Percentiles rank a stretch among this genome's conserved stretches.
phyloP scores from a whole-genome alignment of 108 stramenopile genomes.

The Aureococcus anophagefferens region DNA sequence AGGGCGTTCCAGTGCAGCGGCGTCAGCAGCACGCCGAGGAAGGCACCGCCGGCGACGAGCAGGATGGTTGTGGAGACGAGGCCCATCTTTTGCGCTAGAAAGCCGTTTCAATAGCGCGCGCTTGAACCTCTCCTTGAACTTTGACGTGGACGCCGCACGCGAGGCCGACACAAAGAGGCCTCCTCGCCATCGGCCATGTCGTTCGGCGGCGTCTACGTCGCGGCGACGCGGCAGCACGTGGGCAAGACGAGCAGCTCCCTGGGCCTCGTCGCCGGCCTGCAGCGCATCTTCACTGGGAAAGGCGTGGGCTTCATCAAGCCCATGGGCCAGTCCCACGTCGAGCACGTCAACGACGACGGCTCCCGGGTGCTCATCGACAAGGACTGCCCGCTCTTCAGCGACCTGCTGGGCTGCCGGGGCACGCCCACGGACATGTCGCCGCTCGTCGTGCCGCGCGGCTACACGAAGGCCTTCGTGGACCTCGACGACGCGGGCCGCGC shows the following conservation, averaged over 20 bases:
- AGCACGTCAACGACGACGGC: background rate
- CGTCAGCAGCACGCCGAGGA: too few species aligned
- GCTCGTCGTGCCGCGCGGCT: slow-evolving; percentile 7
- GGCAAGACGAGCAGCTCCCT: slow-evolving; percentile 15
- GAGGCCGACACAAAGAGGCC: too few species aligned
- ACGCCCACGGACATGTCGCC: slow-evolving; percentile 9
- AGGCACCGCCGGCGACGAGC: too few species aligned
- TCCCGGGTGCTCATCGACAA: slow-evolving; percentile 10
- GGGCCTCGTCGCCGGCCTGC: slow-evolving; percentile 12
- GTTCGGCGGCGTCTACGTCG: too few species aligned
- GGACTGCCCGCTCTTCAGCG: slow-evolving; percentile 15
- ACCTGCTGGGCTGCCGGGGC: slow-evolving; percentile 3
- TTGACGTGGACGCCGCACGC: too few species aligned
- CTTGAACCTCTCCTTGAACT: too few species aligned
- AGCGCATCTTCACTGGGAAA: background rate
- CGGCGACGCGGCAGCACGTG: slow-evolving; percentile 19
- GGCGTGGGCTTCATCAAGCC: slow-evolving; percentile 18
- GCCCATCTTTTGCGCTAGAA: too few species aligned
- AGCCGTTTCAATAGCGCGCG: too few species aligned
- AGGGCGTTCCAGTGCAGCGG: too few species aligned
- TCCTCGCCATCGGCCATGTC: too few species aligned
- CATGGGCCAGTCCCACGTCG: slow-evolving; percentile 11
- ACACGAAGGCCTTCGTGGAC: slow-evolving; percentile 14
- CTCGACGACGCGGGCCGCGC: background rate
- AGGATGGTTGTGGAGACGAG: too few species aligned